Percentiles rank a stretch among this genome's conserved stretches.
Evolutionary conservation across 108 stramenopile genomes (phyloP).

Genomic region (Bacterosira constricta): DNA sequence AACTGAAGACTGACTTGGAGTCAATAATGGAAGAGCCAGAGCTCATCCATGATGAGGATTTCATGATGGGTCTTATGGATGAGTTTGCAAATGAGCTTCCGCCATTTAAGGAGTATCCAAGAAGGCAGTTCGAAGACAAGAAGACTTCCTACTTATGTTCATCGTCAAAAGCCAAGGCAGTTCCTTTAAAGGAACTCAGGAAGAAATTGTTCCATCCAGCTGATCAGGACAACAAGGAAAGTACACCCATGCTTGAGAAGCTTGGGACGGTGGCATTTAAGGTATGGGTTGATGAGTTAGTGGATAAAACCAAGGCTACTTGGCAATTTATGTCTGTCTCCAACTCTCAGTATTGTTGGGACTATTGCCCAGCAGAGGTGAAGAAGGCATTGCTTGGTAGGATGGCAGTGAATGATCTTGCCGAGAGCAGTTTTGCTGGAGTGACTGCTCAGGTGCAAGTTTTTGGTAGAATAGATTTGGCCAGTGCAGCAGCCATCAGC

Average conservation of each 20-base stretch:
- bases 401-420: slow-evolving; percentile 8
- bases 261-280: neutral
- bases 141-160: neutral
- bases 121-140: neutral
- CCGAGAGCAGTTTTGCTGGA: slow-evolving; percentile 6
- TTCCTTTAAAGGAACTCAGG: neutral
- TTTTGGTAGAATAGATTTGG: neutral
- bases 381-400: neutral
- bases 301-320: neutral
- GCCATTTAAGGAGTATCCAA: neutral
- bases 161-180: neutral
- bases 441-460: neutral
- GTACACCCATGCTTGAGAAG: neutral
- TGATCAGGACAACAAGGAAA: neutral
- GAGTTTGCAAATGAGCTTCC: neutral
- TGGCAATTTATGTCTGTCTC: neutral
- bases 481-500: neutral
- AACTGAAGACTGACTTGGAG: neutral
- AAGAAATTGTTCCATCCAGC: neutral
- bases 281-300: neutral
- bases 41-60: slow-evolving; percentile 1
- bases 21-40: neutral
- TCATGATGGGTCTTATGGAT: slow-evolving; percentile 12
- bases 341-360: neutral
- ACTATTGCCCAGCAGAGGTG: neutral